Conservation (phyloP, 2,329 filamentous ascomycete genomes). For the Alternaria triticina region DNA sequence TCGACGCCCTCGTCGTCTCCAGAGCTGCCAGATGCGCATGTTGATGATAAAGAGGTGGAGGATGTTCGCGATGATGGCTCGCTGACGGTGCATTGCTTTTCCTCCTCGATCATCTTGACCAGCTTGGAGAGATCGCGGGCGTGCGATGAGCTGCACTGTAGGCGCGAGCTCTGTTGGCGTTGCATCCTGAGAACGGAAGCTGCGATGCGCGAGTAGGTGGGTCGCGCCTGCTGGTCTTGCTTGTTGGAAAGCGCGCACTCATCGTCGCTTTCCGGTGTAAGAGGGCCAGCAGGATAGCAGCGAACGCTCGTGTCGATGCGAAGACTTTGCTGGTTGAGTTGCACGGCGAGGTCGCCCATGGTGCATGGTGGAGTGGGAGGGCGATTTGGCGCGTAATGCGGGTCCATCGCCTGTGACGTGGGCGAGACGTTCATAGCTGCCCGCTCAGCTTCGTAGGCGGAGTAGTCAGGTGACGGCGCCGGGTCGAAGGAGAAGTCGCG, state of each 20-base stretch:
- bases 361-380: slow-evolving; percentile 41
- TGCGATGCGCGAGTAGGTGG: slow-evolving; percentile 42
- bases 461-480: slow-evolving; percentile 37
- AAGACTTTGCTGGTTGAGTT: slow-evolving; percentile 43
- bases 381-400: slow-evolving; percentile 11
- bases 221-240: slow-evolving; percentile 14
- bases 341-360: slow-evolving; percentile 44
- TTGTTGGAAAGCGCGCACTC: slow-evolving; percentile 18
- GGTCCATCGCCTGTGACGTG: slow-evolving; percentile 28
- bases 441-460: slow-evolving; percentile 36
- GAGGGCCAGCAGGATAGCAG: slow-evolving; percentile 21
- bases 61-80: slow-evolving; percentile 19
- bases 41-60: slow-evolving; percentile 12
- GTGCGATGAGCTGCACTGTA: slow-evolving; percentile 51
- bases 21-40: slow-evolving; percentile 6
- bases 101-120: slow-evolving; percentile 51
- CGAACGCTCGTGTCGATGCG: slow-evolving; percentile 30
- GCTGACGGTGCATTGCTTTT: slow-evolving; percentile 51
- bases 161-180: slow-evolving; percentile 49
- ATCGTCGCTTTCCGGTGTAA: slow-evolving; percentile 35
- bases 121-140: slow-evolving; percentile 51
- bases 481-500: slow-evolving; percentile 49
- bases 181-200: slow-evolving; percentile 48
- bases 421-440: slow-evolving; percentile 44
- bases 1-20: slow-evolving; percentile 43